Base-by-base conservation (phyloP, 225 moss, liverwort and hornwort genomes). In the Takakia lepidozioides region DNA sequence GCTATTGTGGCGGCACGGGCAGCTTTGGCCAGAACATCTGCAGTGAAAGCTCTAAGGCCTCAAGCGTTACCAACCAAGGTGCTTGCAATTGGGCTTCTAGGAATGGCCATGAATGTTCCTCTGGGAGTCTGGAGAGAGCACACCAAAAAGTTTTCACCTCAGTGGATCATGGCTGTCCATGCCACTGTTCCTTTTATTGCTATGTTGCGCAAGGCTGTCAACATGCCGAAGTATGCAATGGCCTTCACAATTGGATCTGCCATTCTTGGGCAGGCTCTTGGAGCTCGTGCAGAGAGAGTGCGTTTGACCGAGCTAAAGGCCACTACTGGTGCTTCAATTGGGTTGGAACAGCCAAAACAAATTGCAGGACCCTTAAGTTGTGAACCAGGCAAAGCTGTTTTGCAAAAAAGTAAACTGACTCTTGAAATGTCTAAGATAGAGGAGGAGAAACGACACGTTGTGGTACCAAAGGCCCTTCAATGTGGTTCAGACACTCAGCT, bases 171-270 rank as follows among this genome's bases (percentile, higher is more conserved):
- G 38, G 95, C 95, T 0, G 85, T 98, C 18, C 95, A 98, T 46
- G 95, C 95, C 0, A 87, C 95, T 2, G 87, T 98, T 46, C 95
- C 95, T 9, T 98, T 98, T 48, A 78, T 98, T 47, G 95, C 95
- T 3, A 98, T 98, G 95, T 67, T 98, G 18, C 63, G 95, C 58
- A 98, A 98, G 43, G 95, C 95, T 10, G 91, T 98, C 19, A 87
- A 87, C 46, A 91, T 98, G 95, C 95, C 95, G 16, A 98, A 98
- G 65, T 85, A 85, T 52, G 95, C 91, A 3, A 83, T 98, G 0
- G 90, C 84, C 29, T 98, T 90, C 64, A 98, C 95, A 3, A 85
- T 98, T 23, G 95, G 76, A 6, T 87, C 95, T 48, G 90, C 95
- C 2, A 83, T 98, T 19, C 52, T 98, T 13, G 95, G 95, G 19